Percentiles rank a stretch among this genome's conserved stretches.
Conservation (phyloP, 129 eudicot species). For the Helianthus annuus region HanXRQr2.0-SUNRISE NC_035437.2:177068486-177068985, state of each 20-base stretch:
- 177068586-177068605: too few species aligned
- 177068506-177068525: too few species aligned
- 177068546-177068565: too few species aligned
- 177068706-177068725: slow-evolving; percentile 64
- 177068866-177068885: slow-evolving; percentile 63
- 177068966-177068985: slow-evolving; percentile 68
- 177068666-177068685: slow-evolving; percentile 63
- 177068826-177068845: slow-evolving; percentile 65
- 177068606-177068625: too few species aligned
- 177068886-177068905: slow-evolving; percentile 65
- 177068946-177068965: slow-evolving; percentile 62
- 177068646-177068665: slow-evolving; percentile 42
- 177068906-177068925: slow-evolving; percentile 86
- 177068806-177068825: slow-evolving; percentile 51
- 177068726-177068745: slow-evolving; percentile 47
- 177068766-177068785: slow-evolving; percentile 62
- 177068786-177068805: slow-evolving; percentile 54
- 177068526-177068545: too few species aligned
- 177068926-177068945: slow-evolving; percentile 70
- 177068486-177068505: too few species aligned
- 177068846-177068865: slow-evolving; percentile 81
- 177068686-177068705: slow-evolving; percentile 71
- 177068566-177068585: too few species aligned
- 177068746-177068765: slow-evolving; percentile 30
- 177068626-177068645: too few species aligned